phyloP scores from a whole-genome alignment of 768 basidiomycete species.

The Leucocoprinus sp. region DNA sequence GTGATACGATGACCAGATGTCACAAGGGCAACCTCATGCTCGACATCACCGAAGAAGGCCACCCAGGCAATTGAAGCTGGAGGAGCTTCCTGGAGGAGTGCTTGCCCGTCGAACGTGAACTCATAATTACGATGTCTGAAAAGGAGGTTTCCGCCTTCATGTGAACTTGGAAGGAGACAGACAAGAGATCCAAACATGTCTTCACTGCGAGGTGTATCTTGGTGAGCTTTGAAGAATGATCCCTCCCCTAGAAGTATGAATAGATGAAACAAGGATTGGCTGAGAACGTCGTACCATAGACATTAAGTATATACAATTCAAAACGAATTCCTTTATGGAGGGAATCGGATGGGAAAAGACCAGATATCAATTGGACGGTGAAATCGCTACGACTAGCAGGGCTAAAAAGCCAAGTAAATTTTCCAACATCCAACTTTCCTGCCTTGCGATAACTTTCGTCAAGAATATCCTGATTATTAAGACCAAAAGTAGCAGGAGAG shows the following conservation, averaged over 20 bases:
- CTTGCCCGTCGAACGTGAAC: conserved; percentile 26
- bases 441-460: conserved; percentile 40
- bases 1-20: conserved; percentile 30
- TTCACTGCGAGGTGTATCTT: conserved; percentile 34
- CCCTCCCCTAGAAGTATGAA: not conserved
- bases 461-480: conserved; percentile 25
- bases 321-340: conserved; percentile 13
- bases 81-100: conserved; percentile 21
- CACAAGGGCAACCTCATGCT: conserved; percentile 30
- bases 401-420: conserved; percentile 28
- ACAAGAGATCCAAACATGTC: conserved; percentile 46
- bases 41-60: conserved; percentile 29
- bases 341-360: conserved; percentile 16
- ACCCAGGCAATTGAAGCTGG: conserved; percentile 13
- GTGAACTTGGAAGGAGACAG: conserved; percentile 34
- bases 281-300: conserved; percentile 26
- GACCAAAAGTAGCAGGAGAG: conserved; percentile 33
- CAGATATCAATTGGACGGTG: conserved; percentile 17
- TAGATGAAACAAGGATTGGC: not conserved
- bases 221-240: not conserved
- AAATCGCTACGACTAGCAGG: conserved; percentile 11
- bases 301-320: conserved; percentile 32
- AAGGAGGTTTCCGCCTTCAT: conserved; percentile 36
- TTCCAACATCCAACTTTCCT: conserved; percentile 29
- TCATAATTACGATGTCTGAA: conserved; percentile 24